Evolutionary conservation across 164 flowering plant species (phyloP).

Genomic region (Annona squamosa): DNA sequence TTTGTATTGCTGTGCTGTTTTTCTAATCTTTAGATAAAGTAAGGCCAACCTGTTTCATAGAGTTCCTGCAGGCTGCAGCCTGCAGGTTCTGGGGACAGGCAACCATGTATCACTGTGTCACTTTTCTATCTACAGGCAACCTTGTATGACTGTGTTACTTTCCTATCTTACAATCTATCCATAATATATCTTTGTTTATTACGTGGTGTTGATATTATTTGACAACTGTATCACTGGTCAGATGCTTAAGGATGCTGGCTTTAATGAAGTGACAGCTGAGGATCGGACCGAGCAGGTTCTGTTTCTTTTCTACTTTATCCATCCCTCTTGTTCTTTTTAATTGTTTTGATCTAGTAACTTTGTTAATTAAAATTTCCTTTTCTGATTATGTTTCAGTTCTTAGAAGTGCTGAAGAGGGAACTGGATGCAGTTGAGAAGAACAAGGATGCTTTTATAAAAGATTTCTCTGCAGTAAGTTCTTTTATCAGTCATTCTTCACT

Average conservation of each 20-base stretch:
- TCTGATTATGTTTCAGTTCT: slow-evolving; percentile 46
- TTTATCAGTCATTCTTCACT: background rate
- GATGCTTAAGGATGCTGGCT: slow-evolving; percentile 99
- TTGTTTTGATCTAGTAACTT: slow-evolving; percentile 1
- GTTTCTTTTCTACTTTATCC: background rate
- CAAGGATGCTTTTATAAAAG: slow-evolving; percentile 53
- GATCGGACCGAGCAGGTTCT: slow-evolving; percentile 90
- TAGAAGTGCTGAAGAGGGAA: slow-evolving; percentile 65
- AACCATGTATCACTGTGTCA: background rate
- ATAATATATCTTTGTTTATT: background rate
- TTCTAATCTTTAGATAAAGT: no score
- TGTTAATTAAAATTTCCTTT: background rate
- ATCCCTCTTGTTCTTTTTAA: background rate
- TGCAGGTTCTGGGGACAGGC: background rate
- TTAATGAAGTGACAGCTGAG: slow-evolving; percentile 76
- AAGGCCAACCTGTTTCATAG: no score
- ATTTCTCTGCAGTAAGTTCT: slow-evolving; percentile 64
- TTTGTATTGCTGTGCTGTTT: background rate
- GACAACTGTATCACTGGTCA: slow-evolving; percentile 16
- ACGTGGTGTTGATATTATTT: background rate
- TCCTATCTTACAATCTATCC: no score
- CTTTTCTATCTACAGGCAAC: no score
- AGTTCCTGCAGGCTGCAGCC: no score
- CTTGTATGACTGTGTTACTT: no score
- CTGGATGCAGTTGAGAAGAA: slow-evolving; percentile 57